Percentiles rank a stretch among this genome's conserved stretches.
These are phyloP conservation scores for Daldinia childiae DNA, from an alignment of 495 filamentous ascomycete genomes.

Conservation along the genomic window DNA sequence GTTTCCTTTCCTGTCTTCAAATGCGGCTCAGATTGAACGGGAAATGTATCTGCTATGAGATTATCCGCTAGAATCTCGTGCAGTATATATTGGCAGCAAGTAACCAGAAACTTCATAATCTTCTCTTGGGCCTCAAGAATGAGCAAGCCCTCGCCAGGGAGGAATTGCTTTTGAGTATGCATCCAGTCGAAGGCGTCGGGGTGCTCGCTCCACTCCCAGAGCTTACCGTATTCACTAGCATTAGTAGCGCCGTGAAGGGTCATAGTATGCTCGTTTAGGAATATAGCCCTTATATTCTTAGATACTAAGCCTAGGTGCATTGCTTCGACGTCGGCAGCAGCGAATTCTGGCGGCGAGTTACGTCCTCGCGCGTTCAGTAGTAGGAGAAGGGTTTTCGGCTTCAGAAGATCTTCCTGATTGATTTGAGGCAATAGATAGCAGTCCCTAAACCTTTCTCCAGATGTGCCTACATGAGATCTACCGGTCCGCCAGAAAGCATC, in stretches of 20 bases:
- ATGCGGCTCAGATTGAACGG: slow-evolving; percentile 50
- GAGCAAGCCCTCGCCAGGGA: slow-evolving; percentile 57
- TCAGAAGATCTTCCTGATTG: slow-evolving; percentile 65
- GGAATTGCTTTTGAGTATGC: slow-evolving; percentile 38
- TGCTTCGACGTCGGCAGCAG: slow-evolving; percentile 48
- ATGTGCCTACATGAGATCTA: neutral
- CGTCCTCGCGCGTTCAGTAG: slow-evolving; percentile 61
- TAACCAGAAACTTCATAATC: slow-evolving; percentile 56
- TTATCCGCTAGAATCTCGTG: slow-evolving; percentile 49
- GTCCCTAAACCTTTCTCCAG: slow-evolving; percentile 34
- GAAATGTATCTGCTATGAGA: slow-evolving; percentile 33
- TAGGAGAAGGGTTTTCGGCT: slow-evolving; percentile 54
- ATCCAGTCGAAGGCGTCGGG: slow-evolving; percentile 49
- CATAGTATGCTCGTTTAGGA: slow-evolving; percentile 56
- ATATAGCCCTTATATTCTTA: slow-evolving; percentile 47
- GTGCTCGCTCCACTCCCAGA: slow-evolving; percentile 56
- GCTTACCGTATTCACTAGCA: slow-evolving; percentile 55
- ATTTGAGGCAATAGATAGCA: slow-evolving; percentile 60
- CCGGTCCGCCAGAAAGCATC: slow-evolving; percentile 47
- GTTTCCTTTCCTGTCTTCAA: slow-evolving; percentile 43
- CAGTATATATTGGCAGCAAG: slow-evolving; percentile 57
- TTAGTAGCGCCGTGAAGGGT: slow-evolving; percentile 51
- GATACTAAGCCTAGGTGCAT: slow-evolving; percentile 47
- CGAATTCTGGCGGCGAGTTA: slow-evolving; percentile 55
- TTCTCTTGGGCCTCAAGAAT: slow-evolving; percentile 60